phyloP scores from a whole-genome alignment of 2,329 filamentous ascomycete species.

The Dactylonectria macrodidyma region DNA sequence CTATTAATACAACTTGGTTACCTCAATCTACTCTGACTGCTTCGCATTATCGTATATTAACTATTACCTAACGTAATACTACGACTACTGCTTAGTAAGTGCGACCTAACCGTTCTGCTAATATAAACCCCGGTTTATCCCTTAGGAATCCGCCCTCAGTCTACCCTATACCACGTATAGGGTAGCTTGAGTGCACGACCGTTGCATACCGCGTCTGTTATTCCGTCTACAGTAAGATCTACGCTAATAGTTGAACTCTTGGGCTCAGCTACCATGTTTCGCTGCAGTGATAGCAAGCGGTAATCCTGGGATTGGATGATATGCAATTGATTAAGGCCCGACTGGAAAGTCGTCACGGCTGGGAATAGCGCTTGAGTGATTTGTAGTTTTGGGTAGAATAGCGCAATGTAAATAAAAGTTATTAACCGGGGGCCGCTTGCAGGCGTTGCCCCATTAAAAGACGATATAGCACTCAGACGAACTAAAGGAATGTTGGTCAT shows the following conservation, averaged over 20 bases:
- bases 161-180: too few relatives aligned
- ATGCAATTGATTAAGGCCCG: neutral
- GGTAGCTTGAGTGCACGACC: too few relatives aligned
- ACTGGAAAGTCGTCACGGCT: neutral
- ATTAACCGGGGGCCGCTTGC: neutral
- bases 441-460: neutral
- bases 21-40: too few relatives aligned
- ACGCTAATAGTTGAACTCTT: neutral
- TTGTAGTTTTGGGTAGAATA: neutral
- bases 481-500: slow-evolving; percentile 1
- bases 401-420: neutral
- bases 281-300: neutral
- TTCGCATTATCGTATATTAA: too few relatives aligned
- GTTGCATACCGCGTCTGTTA: slow-evolving; percentile 73
- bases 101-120: too few relatives aligned
- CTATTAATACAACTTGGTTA: too few relatives aligned
- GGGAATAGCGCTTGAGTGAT: neutral
- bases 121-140: too few relatives aligned
- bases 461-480: neutral
- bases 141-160: too few relatives aligned
- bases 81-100: too few relatives aligned
- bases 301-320: neutral
- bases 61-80: too few relatives aligned
- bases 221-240: slow-evolving; percentile 80
- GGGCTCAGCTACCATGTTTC: neutral